These are phyloP conservation scores for Talaromyces sp. DNA, from an alignment of 2,329 filamentous ascomycete genomes.

Conservation along the genomic window DNA sequence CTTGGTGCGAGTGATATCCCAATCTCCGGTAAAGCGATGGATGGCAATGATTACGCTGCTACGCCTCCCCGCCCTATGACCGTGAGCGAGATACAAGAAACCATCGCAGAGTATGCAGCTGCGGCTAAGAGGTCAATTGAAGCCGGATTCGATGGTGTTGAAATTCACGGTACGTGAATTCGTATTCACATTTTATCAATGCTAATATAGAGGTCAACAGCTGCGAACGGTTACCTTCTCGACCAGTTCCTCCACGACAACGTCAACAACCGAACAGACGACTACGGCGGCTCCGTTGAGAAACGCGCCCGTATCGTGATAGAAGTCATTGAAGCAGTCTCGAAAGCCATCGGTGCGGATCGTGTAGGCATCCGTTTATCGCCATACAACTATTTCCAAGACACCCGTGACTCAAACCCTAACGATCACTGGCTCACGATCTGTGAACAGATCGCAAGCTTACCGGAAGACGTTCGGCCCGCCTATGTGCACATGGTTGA, in stretches of 20 bases:
- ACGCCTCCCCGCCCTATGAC: constrained; percentile 25
- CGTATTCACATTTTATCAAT: not conserved
- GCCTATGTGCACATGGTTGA: constrained; percentile 50
- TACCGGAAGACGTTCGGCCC: constrained; percentile 35
- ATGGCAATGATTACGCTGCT: constrained; percentile 34
- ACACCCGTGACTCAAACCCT: constrained; percentile 43
- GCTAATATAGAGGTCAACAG: constrained; percentile 16
- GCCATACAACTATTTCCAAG: constrained; percentile 25
- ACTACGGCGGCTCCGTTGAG: constrained; percentile 49
- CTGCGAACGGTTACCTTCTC: constrained; percentile 45
- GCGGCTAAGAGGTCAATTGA: constrained; percentile 50
- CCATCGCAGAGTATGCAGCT: constrained; percentile 37
- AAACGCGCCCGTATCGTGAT: constrained; percentile 51
- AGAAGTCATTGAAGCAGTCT: constrained; percentile 46
- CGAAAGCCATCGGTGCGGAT: constrained; percentile 39
- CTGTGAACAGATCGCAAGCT: constrained; percentile 39
- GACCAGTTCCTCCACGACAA: constrained; percentile 50
- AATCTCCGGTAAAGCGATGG: constrained; percentile 39
- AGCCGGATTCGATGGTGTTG: constrained; percentile 51
- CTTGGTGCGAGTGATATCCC: constrained; percentile 41
- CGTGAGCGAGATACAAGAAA: constrained; percentile 39
- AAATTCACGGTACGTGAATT: constrained; percentile 43
- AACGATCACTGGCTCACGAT: constrained; percentile 46
- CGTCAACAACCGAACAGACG: constrained; percentile 46
- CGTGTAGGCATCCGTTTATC: constrained; percentile 44